Evolutionary conservation across 192 early-diverging fungal species (phyloP), one percentile per base, ranked within the genome.

Genomic region (Phlyctochytrium arcticum): DNA sequence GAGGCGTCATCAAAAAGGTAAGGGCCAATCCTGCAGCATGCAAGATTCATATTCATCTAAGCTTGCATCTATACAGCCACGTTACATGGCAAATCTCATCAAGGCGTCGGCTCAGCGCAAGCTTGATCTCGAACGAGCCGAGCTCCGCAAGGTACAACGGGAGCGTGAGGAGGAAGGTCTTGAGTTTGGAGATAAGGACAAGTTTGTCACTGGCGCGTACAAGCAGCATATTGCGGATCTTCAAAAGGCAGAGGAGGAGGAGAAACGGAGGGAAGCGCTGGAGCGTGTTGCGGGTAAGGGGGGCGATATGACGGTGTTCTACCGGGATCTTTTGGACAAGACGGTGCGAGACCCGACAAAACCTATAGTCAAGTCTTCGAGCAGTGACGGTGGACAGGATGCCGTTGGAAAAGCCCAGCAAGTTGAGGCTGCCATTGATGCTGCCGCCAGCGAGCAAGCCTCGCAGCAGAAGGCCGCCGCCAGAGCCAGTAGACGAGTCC

Each of bases 171-270:
- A 67, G 26, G 89, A 92, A 68, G 85, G 85, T 6, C 88, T 87
- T 6, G 69, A 82, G 68, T 89, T 87, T 74, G 85, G 78, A 21
- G 86, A 89, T 73, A 89, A 87, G 75, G 90, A 92, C 60, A 79
- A 77, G 58, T 92, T 92, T 65, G 83, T 91, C 39, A 92, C 90
- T n/a, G 78, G 78, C 15, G 81, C 87, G 17, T 92, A 88, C 59
- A 76, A 72, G 75, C 60, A 78, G 65, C 76, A 85, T 47, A 74
- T 84, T 59, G 82, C 82, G 48, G 89, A 91, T 59, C 66, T 89
- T 37, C 73, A 80, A 60, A 48, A 72, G 21, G 71, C 85, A 17
- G 89, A 88, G 65, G 86, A 88, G 62, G 75, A 75, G 62, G 75
- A 76, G 47, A 56, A 57, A 44, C 60, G 80, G 30, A 68, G 75